phyloP scores from a whole-genome alignment of 306 rosid species.

The Quercus aquifolioides region DNA sequence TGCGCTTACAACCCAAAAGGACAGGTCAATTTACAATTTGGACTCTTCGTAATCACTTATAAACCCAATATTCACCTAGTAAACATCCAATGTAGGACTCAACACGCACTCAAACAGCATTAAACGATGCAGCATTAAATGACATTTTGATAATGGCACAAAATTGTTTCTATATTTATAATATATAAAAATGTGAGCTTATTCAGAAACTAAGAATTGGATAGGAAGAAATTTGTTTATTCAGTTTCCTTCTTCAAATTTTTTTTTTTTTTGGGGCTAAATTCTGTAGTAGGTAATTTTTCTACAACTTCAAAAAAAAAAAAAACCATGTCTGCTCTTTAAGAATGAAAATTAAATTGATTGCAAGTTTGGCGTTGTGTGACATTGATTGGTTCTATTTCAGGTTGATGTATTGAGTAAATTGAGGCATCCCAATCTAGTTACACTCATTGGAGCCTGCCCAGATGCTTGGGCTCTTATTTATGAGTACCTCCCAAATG shows the following conservation, averaged over 20 bases:
- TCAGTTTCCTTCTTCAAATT: not conserved
- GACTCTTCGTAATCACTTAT: too few relatives aligned
- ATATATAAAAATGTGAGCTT: not conserved
- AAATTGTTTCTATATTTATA: not conserved
- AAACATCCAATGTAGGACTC: too few relatives aligned
- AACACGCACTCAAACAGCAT: too few relatives aligned
- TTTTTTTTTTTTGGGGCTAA: not conserved
- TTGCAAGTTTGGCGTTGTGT: conserved; percentile 5
- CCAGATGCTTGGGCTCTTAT: conserved; percentile 47
- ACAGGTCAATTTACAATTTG: too few relatives aligned
- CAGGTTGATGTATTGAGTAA: conserved; percentile 57
- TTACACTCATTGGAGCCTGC: conserved; percentile 54
- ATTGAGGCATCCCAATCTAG: conserved; percentile 50
- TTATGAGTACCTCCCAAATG: conserved; percentile 54
- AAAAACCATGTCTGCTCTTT: not conserved
- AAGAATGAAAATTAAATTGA: not conserved
- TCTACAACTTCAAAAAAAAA: not conserved
- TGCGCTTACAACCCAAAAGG: too few relatives aligned
- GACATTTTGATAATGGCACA: too few relatives aligned
- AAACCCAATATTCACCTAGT: too few relatives aligned
- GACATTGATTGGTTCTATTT: conserved; percentile 2
- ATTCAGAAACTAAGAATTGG: not conserved
- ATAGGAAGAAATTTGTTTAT: not conserved
- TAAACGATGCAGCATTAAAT: too few relatives aligned
- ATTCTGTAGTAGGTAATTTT: not conserved